phyloP scores from a whole-genome alignment of 73 alveolate species.

The Urostyla sp. region DNA sequence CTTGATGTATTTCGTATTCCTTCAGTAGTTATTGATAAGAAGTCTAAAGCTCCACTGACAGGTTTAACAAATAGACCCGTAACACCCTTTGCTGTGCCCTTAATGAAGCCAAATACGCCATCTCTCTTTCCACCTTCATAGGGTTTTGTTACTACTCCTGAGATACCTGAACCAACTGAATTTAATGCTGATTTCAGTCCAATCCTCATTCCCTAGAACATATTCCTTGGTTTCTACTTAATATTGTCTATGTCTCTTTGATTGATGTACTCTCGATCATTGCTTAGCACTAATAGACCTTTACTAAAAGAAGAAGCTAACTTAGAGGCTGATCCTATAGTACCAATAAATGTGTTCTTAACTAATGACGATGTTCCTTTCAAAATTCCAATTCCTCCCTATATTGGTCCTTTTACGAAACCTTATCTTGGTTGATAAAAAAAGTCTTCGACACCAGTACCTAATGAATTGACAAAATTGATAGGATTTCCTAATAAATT shows the following conservation, averaged over 20 bases:
- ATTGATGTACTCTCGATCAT: conserved; percentile 87
- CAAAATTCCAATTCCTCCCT: conserved; percentile 93
- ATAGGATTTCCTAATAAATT: conserved; percentile 96
- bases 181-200: conserved; percentile 78
- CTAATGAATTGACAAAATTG: conserved; percentile 86
- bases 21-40: conserved; percentile 94
- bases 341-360: conserved; percentile 93
- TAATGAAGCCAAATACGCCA: conserved; percentile 89
- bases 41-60: conserved; percentile 96
- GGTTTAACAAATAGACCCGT: conserved; percentile 97
- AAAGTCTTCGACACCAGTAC: conserved; percentile 96
- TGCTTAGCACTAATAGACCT: conserved; percentile 84
- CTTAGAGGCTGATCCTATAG: conserved; percentile 90
- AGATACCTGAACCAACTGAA: conserved; percentile 85
- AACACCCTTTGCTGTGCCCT: conserved; percentile 94
- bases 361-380: conserved; percentile 94
- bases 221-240: conserved; percentile 90
- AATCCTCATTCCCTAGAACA: conserved; percentile 90
- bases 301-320: conserved; percentile 89
- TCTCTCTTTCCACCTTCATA: conserved; percentile 86
- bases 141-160: conserved; percentile 95
- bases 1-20: conserved; percentile 91
- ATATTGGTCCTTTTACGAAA: conserved; percentile 86
- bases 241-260: conserved; percentile 82
- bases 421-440: conserved; percentile 97